Conservation (phyloP, 2,329 filamentous ascomycete genomes). For the Diplodia mutila region DNA sequence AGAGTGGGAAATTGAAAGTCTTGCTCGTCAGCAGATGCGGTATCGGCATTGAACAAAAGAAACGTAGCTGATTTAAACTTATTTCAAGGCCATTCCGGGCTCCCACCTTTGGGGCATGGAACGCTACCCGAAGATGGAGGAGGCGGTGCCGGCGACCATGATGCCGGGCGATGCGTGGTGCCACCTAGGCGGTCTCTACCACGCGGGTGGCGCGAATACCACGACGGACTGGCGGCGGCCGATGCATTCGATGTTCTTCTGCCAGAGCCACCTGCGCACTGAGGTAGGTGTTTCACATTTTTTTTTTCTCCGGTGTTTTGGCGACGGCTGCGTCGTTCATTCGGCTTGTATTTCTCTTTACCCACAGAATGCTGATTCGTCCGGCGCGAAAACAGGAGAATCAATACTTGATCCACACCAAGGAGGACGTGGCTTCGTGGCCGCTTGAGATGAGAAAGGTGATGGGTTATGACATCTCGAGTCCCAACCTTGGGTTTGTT, state of each 20-base stretch:
- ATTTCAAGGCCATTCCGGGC: conserved; percentile 41
- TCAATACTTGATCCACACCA: conserved; percentile 18
- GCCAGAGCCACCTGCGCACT: conserved; percentile 5
- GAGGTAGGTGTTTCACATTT: neutral
- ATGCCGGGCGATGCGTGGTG: conserved; percentile 48
- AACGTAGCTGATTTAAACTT: neutral
- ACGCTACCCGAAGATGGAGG: conserved; percentile 42
- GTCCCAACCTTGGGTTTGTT: conserved; percentile 25
- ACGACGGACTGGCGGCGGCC: conserved; percentile 29
- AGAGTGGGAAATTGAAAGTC: neutral
- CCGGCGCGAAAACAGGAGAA: conserved; percentile 7
- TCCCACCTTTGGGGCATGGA: conserved; percentile 49
- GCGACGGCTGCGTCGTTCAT: no score
- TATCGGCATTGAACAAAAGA: neutral
- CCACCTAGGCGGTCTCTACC: conserved; percentile 47
- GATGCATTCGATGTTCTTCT: conserved; percentile 27
- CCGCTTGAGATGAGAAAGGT: neutral
- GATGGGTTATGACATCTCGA: conserved; percentile 25
- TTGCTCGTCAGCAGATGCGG: neutral
- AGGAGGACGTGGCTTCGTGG: conserved; percentile 22
- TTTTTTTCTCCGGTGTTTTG: no score
- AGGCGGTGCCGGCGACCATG: conserved; percentile 46
- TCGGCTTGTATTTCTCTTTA: no score
- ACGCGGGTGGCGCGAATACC: conserved; percentile 47
- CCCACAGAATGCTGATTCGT: neutral